A percentile compares a stretch with the other conserved stretches of the same genome.
phyloP scores from a whole-genome alignment of 306 rosid genomes.

The Acacia acuminata region DNA sequence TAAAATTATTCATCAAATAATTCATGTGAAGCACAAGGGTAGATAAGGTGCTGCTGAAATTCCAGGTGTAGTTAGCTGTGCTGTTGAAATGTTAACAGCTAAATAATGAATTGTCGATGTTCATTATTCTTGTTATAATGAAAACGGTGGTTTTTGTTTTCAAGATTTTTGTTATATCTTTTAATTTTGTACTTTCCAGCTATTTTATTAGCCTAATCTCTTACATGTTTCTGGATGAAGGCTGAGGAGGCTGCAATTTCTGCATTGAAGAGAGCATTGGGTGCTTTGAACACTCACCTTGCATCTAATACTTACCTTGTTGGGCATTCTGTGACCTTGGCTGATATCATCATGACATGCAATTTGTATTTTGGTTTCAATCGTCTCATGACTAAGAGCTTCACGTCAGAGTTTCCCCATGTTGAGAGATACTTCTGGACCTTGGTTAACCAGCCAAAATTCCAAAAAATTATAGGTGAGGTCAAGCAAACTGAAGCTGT shows the following conservation, averaged over 20 bases:
- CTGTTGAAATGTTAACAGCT: background rate
- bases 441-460: conserved; percentile 86
- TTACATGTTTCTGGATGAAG: conserved; percentile 38
- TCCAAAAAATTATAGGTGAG: conserved; percentile 70
- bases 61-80: background rate
- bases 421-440: conserved; percentile 98
- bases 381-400: conserved; percentile 51
- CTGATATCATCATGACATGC: conserved; percentile 62
- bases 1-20: background rate
- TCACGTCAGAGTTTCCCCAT: conserved; percentile 85
- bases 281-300: conserved; percentile 75
- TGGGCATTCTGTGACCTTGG: conserved; percentile 81
- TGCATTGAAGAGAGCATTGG: conserved; percentile 65
- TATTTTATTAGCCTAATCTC: background rate
- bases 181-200: background rate
- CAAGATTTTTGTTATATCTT: background rate
- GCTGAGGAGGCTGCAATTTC: conserved; percentile 69
- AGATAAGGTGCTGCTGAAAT: background rate
- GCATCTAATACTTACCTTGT: conserved; percentile 75
- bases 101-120: background rate
- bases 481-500: conserved; percentile 65
- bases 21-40: background rate
- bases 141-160: background rate
- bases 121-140: background rate
- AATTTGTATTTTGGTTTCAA: conserved; percentile 51